phyloP scores from a whole-genome alignment of 805 yeast genomes.

The Candida vaughaniae region DNA sequence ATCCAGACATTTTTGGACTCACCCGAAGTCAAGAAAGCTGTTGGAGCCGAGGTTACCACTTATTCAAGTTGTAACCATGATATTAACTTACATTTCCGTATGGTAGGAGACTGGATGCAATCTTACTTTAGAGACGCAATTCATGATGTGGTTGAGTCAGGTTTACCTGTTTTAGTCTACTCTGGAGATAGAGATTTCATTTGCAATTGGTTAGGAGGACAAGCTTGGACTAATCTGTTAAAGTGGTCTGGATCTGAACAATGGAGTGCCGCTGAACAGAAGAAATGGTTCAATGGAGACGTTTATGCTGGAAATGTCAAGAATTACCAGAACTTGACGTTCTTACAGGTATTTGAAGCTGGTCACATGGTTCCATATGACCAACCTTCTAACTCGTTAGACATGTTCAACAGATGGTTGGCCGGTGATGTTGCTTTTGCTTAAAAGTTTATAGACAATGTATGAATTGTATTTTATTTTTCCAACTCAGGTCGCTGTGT shows the following conservation, averaged over 20 bases:
- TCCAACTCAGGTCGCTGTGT: too few relatives aligned
- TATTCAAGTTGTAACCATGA: constrained; percentile 44
- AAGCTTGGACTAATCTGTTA: constrained; percentile 44
- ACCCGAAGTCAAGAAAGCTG: constrained; percentile 47
- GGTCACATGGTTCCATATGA: constrained; percentile 40
- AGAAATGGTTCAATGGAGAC: constrained; percentile 39
- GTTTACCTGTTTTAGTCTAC: constrained; percentile 73
- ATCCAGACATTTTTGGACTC: constrained; percentile 50
- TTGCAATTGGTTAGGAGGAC: constrained; percentile 88
- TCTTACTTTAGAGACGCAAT: constrained; percentile 63
- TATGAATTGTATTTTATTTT: too few relatives aligned
- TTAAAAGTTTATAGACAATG: background rate
- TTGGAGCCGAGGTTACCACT: constrained; percentile 50
- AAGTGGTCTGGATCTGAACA: constrained; percentile 16
- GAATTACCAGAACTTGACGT: constrained; percentile 30
- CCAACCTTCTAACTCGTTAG: constrained; percentile 32
- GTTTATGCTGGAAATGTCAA: constrained; percentile 29
- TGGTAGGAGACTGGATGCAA: constrained; percentile 58
- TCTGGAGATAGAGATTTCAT: constrained; percentile 91
- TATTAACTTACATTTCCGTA: constrained; percentile 41
- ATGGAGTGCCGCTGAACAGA: constrained; percentile 15
- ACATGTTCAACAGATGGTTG: constrained; percentile 36
- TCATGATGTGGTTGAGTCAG: constrained; percentile 40
- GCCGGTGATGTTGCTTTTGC: constrained; percentile 11
- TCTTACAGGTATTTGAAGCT: constrained; percentile 32